Base-by-base conservation (phyloP, 1,284 basidiomycete genomes). In the Papiliotrema laurentii region DNA sequence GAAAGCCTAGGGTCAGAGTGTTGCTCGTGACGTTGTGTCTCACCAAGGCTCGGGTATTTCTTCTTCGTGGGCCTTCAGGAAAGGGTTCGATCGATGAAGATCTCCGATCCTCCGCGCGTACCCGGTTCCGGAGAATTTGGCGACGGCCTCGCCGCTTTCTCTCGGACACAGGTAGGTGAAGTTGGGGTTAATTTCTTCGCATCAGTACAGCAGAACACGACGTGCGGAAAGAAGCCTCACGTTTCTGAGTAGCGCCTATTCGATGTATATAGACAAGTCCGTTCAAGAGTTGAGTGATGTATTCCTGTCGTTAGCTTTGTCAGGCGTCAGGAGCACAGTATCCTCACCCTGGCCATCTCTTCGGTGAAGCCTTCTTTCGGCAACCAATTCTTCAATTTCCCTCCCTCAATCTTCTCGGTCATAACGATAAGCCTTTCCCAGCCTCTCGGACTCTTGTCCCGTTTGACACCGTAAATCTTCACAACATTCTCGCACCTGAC, bases 11-110 rank as follows among this genome's bases (percentile, higher is more conserved):
- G 4, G 21, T 40, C 21, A 47, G 19, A 16, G n/a, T 36, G 5
- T 25, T 25, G 28, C 16, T 28, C 18, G 38, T 30, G 27, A 39
- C 22, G 18, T 9, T n/a, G 24, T n/a, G 25, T 50, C 65, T 55
- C 22, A 67, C 66, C 72, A 73, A 22, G 63, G 60, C 28, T 70
- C 67, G 1, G 68, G 66, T n/a, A 63, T 56, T 2, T 35, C 46
- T 14, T 70, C 66, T 14, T 63, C 50, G 10, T 58, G 46, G 24
- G 30, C 53, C 44, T 56, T 56, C 3, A 72, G 53, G 50, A 75
- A 75, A 1, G 64, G 68, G 43, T 75, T 74, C 0, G 74, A 74
- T 14, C 69, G 57, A 50, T 75, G 67, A 40, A 71, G 60, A 49
- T 75, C 74, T 22, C 63, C 54, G 34, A 75, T 64, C 0, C 64